Base-by-base conservation (phyloP, 768 basidiomycete species). In the Mrakia hoshinonis region DNA sequence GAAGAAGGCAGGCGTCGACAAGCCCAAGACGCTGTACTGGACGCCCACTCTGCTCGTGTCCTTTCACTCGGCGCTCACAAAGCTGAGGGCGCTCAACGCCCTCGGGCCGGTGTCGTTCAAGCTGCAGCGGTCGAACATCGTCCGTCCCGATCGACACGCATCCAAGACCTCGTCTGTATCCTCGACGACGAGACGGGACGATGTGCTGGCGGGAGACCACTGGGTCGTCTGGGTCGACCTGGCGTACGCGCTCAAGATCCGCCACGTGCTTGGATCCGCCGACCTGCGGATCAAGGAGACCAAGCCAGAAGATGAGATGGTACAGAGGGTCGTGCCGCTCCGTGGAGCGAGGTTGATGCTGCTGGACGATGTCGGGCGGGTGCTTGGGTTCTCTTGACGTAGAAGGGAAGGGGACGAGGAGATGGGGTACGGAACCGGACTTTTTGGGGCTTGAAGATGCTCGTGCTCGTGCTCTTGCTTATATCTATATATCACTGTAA, bases 241-340 rank as follows among this genome's bases (percentile, higher is more conserved):
- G 4, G 58, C 58, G 36, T 61, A 61, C 58, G 58, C 58, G 58
- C n/a, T 61, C 15, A 39, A 31, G 58, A 61, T 61, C 34, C 31
- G 58, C 13, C 58, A 61, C 13, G 58, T 61, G 34, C 20, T 61
- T 20, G 58, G 58, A 31, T 36, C 15, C 18, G n/a, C 34, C 31
- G 58, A 61, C 34, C 5, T 61, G 3, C 13, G 58, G 58, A 61
- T 61, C 31, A 36, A 36, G 58, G 58, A 61, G 34, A 36, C 15
- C 10, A 34, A 29, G 58, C 22, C 22, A 22, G n/a, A 4, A 20
- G 2, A 7, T 9, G 58, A 38, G 58, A 36, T n/a, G 18, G 10
- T 29, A 38, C 34, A 31, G 11, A 11, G 1, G 31, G 34, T 39
- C 20, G 10, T 61, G 36, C 43, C 43, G 7, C 43, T 43, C 15